Evolutionary conservation across 2,329 filamentous ascomycete species (phyloP), one percentile per base, ranked within the genome.

Genomic region (Trichoderma sp.): DNA sequence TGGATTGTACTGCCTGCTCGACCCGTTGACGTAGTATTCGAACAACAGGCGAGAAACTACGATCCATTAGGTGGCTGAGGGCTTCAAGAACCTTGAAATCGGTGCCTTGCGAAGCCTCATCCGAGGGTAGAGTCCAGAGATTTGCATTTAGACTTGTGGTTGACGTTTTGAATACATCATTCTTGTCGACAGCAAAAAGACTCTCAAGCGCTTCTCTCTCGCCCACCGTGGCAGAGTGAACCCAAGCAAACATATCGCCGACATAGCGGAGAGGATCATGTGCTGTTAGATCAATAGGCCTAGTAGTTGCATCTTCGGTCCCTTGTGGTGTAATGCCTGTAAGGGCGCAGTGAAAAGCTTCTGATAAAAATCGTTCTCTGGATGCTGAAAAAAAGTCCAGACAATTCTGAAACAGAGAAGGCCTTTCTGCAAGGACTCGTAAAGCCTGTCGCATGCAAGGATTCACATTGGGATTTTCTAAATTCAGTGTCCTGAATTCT

Each of bases 241-340:
- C 90, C 96, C 96, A 99, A 6, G 96, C 96, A 15, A 99, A 87
- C 95, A 99, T 99, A 79, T 99, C 96, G 68, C 96, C 94, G 3
- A 97, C 90, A 80, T 98, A 98, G 24, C 96, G 90, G 30, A 98
- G 83, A 1, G 94, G 91, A 78, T 99, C 96, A 79, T 98, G 95
- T 1, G 96, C 95, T 12, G 91, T 92, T 76, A 98, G 89, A 79
- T 99, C 95, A 74, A 99, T 99, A 0, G 96, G 95, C 79, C 98
- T 98, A 43, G 92, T 85, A 3, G 87, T 87, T 28, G 84, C 83
- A 73, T 92, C 88, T 58, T 87, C 86, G 30, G 86, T 85, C 0
- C 89, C 87, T 12, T 86, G 87, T 6, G 88, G 83, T 14, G 86
- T 84, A 2, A 85, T 87, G 47, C 95, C 95, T 0, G 94, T 98